Evolutionary conservation across 2,329 filamentous ascomycete genomes (phyloP).

Genomic region (Sporothrix euskadiensis): DNA sequence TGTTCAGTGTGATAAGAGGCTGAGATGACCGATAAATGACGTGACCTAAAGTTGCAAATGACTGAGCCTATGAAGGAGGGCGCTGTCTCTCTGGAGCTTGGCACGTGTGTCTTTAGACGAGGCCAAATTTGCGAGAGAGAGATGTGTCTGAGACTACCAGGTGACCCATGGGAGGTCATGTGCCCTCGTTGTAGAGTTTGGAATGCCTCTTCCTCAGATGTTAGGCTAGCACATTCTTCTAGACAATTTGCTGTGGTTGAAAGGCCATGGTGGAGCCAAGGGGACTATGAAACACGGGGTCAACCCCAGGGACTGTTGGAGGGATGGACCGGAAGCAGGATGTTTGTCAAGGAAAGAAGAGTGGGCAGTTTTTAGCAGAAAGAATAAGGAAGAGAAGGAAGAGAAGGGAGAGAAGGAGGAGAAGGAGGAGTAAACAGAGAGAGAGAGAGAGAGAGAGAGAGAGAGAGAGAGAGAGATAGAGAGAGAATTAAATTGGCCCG

Average conservation of each 20-base stretch:
- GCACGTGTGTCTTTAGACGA: constrained; percentile 1
- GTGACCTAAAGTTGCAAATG: neutral
- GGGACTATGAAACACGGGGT: constrained; percentile 23
- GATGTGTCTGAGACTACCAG: neutral
- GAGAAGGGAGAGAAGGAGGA: neutral
- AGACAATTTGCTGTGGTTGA: neutral
- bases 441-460: neutral
- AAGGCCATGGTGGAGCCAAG: neutral
- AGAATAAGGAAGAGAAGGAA: neutral
- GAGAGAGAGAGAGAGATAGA: neutral
- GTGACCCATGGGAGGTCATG: neutral
- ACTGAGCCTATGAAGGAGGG: neutral
- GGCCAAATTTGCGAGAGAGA: no score
- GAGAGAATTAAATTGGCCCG: neutral
- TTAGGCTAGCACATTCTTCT: no score
- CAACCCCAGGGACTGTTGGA: neutral
- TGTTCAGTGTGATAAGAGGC: neutral
- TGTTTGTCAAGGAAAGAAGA: neutral
- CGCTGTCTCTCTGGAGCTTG: neutral
- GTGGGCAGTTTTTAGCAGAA: neutral
- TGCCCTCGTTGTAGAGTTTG: neutral
- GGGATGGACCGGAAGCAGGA: neutral
- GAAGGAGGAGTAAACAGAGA: no score
- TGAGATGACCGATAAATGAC: neutral
- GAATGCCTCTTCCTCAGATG: neutral